These are phyloP conservation scores for Theobroma cacao DNA, from an alignment of 345 rosid species.

Conservation along the genomic window DNA sequence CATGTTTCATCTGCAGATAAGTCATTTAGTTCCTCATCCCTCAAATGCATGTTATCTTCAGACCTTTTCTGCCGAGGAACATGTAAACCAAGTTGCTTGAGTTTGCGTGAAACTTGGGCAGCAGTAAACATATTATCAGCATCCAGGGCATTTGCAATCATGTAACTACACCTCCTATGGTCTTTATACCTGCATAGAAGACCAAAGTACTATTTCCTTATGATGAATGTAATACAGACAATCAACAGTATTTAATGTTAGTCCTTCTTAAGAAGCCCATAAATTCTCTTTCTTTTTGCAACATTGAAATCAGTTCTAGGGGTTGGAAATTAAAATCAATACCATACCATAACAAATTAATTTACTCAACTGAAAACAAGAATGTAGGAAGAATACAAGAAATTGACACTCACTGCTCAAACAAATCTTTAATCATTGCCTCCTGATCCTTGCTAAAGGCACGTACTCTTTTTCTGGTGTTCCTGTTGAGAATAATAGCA, in stretches of 20 bases:
- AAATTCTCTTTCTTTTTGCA: not conserved
- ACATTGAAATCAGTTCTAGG: not conserved
- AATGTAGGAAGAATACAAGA: not conserved
- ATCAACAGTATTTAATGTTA: not conserved
- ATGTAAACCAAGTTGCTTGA: constrained; percentile 78
- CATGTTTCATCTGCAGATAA: constrained; percentile 29
- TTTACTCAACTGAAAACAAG: not conserved
- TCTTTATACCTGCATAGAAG: constrained; percentile 61
- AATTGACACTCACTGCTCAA: constrained; percentile 67
- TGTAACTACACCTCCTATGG: constrained; percentile 64
- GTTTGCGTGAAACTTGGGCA: constrained; percentile 74
- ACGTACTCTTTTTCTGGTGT: constrained; percentile 59
- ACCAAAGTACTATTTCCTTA: not conserved
- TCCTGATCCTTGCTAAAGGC: constrained; percentile 80
- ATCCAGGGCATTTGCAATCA: constrained; percentile 75
- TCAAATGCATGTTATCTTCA: constrained; percentile 37
- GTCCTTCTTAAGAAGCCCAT: not conserved
- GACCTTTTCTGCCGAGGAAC: constrained; percentile 41
- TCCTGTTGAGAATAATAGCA: constrained; percentile 45
- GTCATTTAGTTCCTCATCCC: constrained; percentile 47
- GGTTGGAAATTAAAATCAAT: not conserved
- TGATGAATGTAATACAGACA: not conserved
- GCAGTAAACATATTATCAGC: constrained; percentile 55
- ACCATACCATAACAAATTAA: not conserved
- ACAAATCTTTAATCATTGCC: constrained; percentile 58